Evolutionary conservation across 371 early-diverging fungal species (phyloP), one percentile per base, ranked within the genome.

Genomic region (Syncephalastrum monosporum): DNA sequence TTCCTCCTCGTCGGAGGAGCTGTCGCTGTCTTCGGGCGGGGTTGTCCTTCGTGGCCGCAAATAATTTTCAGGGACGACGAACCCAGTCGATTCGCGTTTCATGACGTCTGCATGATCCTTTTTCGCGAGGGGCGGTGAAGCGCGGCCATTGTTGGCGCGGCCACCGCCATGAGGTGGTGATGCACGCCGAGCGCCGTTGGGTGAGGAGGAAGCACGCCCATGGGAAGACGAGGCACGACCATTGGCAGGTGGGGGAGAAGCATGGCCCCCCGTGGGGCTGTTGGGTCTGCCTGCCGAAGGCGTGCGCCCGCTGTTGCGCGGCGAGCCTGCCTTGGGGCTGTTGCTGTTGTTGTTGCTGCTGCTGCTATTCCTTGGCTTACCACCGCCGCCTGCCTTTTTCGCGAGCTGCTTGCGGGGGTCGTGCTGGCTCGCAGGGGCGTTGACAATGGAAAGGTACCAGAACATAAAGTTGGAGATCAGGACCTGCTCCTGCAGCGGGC

Each of bases 381-480:
- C 38, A 33, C 38, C 12, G 38, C 38, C 38, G 38, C 38, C 38
- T 12, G 38, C 38, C 46, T 58, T 59, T 24, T 62, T 65, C 10
- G 49, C 57, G 21, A 60, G 23, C 16, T 55, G 49, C 43, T 65
- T 62, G 23, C 45, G 55, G 25, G 57, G 38, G 44, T 27, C 51
- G 50, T 63, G 61, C n/a, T 56, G 52, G 38, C 25, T 38, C 17
- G 15, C 54, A 24, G 55, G 53, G 13, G 44, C 55, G 19, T 78
- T 80, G 56, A 90, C 85, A 15, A 91, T 80, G 2, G 85, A 78
- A 8, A 97, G 77, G 67, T 95, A 96, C 88, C 93, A 94, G 71
- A 96, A 89, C 95, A 98, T 94, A 69, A 95, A 83, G 61, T 98
- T 98, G 19, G 92, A 91, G 29, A 98, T 90, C 57, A 94, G 68